A percentile compares a stretch with the other conserved stretches of the same genome.
These are phyloP conservation scores for Beauveria rudraprayagi DNA, from an alignment of 2,329 filamentous ascomycete genomes.

Conservation along the genomic window DNA sequence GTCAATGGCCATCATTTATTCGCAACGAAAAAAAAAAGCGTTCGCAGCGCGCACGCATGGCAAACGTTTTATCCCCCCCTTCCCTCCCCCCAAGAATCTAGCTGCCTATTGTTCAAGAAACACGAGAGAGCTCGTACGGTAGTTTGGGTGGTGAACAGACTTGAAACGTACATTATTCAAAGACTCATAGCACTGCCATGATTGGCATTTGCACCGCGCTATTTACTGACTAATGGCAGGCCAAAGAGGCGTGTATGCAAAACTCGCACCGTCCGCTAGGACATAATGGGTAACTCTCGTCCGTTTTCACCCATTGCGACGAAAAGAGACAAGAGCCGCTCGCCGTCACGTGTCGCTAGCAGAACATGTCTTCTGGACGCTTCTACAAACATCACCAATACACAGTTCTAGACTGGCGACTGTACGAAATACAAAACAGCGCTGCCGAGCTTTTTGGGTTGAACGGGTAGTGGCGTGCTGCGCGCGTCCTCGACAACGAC, in stretches of 20 bases:
- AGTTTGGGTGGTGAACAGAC: neutral
- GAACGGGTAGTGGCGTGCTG: neutral
- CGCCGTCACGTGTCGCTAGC: neutral
- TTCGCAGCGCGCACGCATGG: neutral
- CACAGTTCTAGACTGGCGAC: too few species aligned
- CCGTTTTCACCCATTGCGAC: neutral
- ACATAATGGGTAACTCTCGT: conserved; percentile 3
- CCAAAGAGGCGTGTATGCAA: neutral
- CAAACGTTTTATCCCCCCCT: too few species aligned
- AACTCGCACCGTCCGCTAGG: conserved; percentile 7
- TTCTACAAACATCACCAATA: too few species aligned
- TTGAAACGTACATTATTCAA: neutral
- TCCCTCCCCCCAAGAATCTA: too few species aligned
- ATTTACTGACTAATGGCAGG: conserved; percentile 8
- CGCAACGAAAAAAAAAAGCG: neutral
- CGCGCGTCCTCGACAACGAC: neutral
- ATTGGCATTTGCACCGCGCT: neutral
- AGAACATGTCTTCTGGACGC: neutral
- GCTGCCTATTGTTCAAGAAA: neutral
- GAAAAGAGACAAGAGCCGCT: neutral
- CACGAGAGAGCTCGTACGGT: neutral
- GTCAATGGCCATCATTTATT: neutral
- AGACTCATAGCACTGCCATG: neutral
- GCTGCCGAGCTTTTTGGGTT: neutral
- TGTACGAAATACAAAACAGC: too few species aligned